phyloP scores from a whole-genome alignment of 169 alveolate species.

The Cryptosporidium sp. region DNA sequence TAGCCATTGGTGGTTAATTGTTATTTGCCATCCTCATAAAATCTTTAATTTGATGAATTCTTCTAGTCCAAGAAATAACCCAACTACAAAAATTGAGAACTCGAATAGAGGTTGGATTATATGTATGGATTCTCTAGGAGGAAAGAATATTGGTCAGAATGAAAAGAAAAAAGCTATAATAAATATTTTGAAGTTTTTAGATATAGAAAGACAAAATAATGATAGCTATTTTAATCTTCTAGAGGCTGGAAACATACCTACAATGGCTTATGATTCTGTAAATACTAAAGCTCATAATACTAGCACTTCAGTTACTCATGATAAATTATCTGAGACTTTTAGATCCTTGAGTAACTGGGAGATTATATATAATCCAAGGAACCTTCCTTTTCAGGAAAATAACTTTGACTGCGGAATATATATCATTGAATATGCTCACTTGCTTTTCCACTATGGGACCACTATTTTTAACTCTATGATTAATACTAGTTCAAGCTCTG shows the following conservation, averaged over 20 bases:
- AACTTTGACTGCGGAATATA: slow-evolving; percentile 67
- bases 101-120: slow-evolving; percentile 63
- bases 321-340: neutral
- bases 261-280: neutral
- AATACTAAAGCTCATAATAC: neutral
- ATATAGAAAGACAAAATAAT: slow-evolving; percentile 42
- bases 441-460: slow-evolving; percentile 55
- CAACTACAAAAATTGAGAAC: neutral
- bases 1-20: slow-evolving; percentile 53
- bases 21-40: slow-evolving; percentile 60
- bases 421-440: slow-evolving; percentile 49
- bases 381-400: slow-evolving; percentile 63
- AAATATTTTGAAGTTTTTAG: slow-evolving; percentile 36
- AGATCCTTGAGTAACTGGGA: slow-evolving; percentile 37
- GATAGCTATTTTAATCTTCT: neutral
- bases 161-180: slow-evolving; percentile 15
- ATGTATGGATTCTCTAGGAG: slow-evolving; percentile 68
- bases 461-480: slow-evolving; percentile 33
- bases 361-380: slow-evolving; percentile 37
- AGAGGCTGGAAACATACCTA: neutral
- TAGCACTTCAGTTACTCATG: neutral
- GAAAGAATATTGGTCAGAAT: neutral
- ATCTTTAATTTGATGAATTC: neutral
- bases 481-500: neutral
- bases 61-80: neutral